These are phyloP conservation scores for Cystofilobasidium bisporidii DNA, from an alignment of 768 basidiomycete genomes.

Conservation along the genomic window DNA sequence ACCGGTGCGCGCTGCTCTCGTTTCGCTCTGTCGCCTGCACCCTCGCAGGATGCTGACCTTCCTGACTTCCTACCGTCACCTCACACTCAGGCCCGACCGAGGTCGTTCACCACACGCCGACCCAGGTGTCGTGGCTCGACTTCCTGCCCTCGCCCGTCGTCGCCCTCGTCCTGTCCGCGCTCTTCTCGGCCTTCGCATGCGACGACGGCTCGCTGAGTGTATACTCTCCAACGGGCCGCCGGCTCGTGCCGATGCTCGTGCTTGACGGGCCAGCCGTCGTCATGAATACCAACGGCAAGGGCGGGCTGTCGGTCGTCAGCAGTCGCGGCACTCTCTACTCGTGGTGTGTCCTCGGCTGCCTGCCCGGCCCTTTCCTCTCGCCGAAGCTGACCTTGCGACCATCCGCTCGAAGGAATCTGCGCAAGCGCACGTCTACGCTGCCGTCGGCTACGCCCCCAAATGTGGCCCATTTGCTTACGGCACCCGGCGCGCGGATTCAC, in stretches of 20 bases:
- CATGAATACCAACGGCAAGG: constrained; percentile 53
- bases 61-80: too few relatives aligned
- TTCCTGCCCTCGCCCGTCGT: constrained; percentile 69
- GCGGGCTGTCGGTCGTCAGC: constrained; percentile 63
- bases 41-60: background rate
- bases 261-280: constrained; percentile 63
- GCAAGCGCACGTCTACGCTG: constrained; percentile 56
- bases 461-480: constrained; percentile 44
- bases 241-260: constrained; percentile 64
- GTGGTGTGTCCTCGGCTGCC: constrained; percentile 65
- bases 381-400: constrained; percentile 23
- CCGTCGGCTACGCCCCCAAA: constrained; percentile 55
- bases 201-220: constrained; percentile 72
- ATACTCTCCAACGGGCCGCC: constrained; percentile 73
- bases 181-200: constrained; percentile 65
- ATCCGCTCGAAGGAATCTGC: constrained; percentile 55
- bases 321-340: constrained; percentile 60
- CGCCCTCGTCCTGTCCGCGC: constrained; percentile 52
- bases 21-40: background rate
- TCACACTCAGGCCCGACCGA: constrained; percentile 51
- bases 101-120: constrained; percentile 53
- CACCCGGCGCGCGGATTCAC: constrained; percentile 44
- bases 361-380: too few relatives aligned
- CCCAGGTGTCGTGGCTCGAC: constrained; percentile 73
- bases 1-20: constrained; percentile 3